Evolutionary conservation across 257 asterid genomes (phyloP).

Genomic region (Cordia subcordata): DNA sequence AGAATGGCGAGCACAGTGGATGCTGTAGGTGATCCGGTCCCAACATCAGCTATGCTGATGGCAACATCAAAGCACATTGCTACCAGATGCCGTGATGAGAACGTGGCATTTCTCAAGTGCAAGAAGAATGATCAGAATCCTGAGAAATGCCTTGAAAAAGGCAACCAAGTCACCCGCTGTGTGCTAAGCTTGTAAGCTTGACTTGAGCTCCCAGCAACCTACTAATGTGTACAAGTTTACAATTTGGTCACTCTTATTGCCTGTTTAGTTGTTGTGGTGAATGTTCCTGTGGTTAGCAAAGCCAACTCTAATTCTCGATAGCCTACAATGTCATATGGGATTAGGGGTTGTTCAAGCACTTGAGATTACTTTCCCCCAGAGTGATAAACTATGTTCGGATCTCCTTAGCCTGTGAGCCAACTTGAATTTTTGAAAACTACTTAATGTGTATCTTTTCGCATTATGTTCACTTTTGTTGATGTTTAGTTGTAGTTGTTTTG

Average conservation of each 20-base stretch:
- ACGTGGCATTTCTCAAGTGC: conserved; percentile 73
- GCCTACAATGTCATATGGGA: no score
- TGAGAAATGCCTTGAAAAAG: conserved; percentile 72
- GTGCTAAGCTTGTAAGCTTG: conserved; percentile 70
- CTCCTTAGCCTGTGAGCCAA: no score
- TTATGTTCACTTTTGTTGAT: no score
- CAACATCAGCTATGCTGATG: conserved; percentile 65
- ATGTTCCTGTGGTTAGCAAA: no score
- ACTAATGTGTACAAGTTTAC: not conserved
- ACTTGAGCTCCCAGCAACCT: not conserved
- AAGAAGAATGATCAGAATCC: conserved; percentile 80
- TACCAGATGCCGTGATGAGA: conserved; percentile 56
- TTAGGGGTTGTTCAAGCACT: no score
- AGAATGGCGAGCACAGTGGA: conserved; percentile 55
- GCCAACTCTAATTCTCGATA: no score
- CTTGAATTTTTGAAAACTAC: no score
- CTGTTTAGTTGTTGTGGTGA: not conserved
- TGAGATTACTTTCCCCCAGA: no score
- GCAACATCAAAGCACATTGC: conserved; percentile 72
- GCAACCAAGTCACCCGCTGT: conserved; percentile 76
- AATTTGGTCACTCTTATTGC: not conserved
- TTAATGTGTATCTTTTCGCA: no score
- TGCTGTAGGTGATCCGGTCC: conserved; percentile 54
- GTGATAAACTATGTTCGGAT: no score
- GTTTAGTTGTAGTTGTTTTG: no score